Conservation (phyloP, 768 basidiomycete species). For the Artomyces pyxidatus region DNA sequence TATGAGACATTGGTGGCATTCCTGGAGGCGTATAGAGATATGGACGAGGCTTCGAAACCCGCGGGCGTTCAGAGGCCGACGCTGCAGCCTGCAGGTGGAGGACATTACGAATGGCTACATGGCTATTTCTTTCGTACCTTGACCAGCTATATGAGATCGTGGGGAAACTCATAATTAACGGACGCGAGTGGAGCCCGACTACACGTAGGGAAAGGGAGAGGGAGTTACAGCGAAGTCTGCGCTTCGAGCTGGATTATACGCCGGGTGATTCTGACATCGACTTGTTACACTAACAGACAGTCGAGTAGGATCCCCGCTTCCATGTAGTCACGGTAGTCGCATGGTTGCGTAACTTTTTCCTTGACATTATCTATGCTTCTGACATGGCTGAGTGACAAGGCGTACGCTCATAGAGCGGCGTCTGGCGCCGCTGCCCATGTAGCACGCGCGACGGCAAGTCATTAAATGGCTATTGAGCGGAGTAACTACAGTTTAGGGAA, state of each 20-base stretch:
- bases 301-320: not conserved
- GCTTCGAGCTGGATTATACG: no score
- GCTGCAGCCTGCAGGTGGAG: not conserved
- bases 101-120: not conserved
- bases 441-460: no score
- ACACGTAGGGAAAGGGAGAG: not conserved
- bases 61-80: not conserved
- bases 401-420: no score
- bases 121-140: not conserved
- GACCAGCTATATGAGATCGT: not conserved
- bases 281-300: not conserved
- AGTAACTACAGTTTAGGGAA: no score
- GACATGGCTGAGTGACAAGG: not conserved
- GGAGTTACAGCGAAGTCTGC: not conserved
- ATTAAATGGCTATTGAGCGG: no score
- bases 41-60: not conserved
- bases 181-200: not conserved
- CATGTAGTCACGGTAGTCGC: not conserved
- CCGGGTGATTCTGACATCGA: no score
- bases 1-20: not conserved
- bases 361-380: not conserved
- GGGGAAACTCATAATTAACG: not conserved
- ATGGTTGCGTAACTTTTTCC: not conserved
- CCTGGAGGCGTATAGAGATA: not conserved
- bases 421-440: no score